A percentile compares a stretch with the other conserved stretches of the same genome.
Evolutionary conservation across 2,329 filamentous ascomycete species (phyloP).

Genomic region (Pseudocercospora eumusae): DNA sequence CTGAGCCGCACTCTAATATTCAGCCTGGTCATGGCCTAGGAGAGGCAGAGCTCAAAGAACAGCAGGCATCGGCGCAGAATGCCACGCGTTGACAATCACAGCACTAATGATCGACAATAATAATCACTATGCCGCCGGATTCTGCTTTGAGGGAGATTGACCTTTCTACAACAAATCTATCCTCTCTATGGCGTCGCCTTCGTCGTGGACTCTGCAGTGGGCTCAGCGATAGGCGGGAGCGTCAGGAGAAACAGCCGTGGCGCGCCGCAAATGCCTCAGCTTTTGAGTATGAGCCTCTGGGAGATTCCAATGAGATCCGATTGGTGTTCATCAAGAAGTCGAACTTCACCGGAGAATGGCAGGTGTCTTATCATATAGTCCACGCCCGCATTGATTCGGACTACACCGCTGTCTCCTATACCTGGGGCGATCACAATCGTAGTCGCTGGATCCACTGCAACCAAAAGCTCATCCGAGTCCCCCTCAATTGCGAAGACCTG

Average conservation of each 20-base stretch:
- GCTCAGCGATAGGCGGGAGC: neutral
- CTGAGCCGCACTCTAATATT: neutral
- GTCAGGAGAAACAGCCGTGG: neutral
- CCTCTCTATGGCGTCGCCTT: neutral
- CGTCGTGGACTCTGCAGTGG: neutral
- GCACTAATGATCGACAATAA: neutral
- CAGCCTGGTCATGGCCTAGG: neutral
- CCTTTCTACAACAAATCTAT: neutral
- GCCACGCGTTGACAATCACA: neutral
- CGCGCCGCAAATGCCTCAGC: neutral
- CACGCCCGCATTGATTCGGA: slow-evolving; percentile 6
- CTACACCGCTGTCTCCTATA: slow-evolving; percentile 11
- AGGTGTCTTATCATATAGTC: slow-evolving; percentile 4
- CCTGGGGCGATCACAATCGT: slow-evolving; percentile 3
- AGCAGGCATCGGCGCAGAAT: slow-evolving; percentile 1
- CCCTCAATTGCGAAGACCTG: neutral
- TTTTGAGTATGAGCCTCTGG: slow-evolving; percentile 7
- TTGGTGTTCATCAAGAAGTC: slow-evolving; percentile 4
- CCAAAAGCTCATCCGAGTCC: neutral
- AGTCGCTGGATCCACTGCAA: slow-evolving; percentile 1
- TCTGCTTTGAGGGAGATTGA: slow-evolving; percentile 2
- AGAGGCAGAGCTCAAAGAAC: too few relatives aligned
- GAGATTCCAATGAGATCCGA: slow-evolving; percentile 1
- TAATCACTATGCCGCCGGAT: neutral
- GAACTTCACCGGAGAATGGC: slow-evolving; percentile 1